phyloP scores from a whole-genome alignment of 2,329 filamentous ascomycete genomes.

The Didymella sp. region DNA sequence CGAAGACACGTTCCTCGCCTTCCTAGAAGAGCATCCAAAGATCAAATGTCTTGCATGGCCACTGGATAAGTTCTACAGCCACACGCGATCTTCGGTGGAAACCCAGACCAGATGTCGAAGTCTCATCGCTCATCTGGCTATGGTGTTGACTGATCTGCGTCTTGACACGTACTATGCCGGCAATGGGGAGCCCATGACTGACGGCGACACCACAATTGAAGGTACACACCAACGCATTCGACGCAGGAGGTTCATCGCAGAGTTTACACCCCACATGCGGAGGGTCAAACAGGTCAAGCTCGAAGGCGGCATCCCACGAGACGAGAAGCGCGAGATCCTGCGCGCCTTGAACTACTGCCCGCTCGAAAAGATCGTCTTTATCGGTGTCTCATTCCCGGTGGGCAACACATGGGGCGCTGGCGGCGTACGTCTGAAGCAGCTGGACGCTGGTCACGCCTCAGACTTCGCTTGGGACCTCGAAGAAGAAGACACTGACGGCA shows the following conservation, averaged over 20 bases:
- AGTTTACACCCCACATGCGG: constrained; percentile 53
- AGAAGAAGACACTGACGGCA: constrained; percentile 38
- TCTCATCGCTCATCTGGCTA: constrained; percentile 51
- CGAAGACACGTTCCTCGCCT: constrained; percentile 49
- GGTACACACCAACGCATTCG: constrained; percentile 34
- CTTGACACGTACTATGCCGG: constrained; percentile 49
- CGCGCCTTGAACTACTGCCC: constrained; percentile 53
- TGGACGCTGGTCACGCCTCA: constrained; percentile 36
- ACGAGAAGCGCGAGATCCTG: constrained; percentile 56
- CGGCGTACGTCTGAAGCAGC: constrained; percentile 41
- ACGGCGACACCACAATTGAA: constrained; percentile 26
- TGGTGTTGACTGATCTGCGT: constrained; percentile 52
- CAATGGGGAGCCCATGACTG: constrained; percentile 42
- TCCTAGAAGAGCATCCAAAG: constrained; percentile 54
- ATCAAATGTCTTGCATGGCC: constrained; percentile 57
- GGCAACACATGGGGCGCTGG: constrained; percentile 56
- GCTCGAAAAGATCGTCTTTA: constrained; percentile 55
- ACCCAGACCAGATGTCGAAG: constrained; percentile 31
- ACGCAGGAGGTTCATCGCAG: constrained; percentile 51
- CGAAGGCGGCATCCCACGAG: constrained; percentile 56
- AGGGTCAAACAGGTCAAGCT: constrained; percentile 55
- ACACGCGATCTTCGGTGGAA: constrained; percentile 32
- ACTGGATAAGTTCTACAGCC: constrained; percentile 54
- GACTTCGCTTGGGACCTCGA: constrained; percentile 36
- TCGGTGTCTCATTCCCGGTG: constrained; percentile 52